phyloP scores from a whole-genome alignment of 2,329 filamentous ascomycete genomes.

The Periconia macrospinosa region DNA sequence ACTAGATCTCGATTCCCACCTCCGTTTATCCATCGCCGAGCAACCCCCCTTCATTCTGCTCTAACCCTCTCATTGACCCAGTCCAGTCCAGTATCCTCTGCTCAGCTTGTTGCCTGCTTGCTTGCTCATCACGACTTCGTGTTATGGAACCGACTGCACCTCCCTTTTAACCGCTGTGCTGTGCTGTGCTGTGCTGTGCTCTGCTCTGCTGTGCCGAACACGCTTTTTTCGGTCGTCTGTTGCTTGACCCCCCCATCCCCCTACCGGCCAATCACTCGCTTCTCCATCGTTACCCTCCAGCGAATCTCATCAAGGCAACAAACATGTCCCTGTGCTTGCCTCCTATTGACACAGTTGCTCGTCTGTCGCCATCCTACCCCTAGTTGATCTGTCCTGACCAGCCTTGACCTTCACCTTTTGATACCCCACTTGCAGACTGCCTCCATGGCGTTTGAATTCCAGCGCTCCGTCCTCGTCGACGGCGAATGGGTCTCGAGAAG shows the following conservation, averaged over 20 bases:
- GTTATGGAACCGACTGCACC: too few species aligned
- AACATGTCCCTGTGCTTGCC: background rate
- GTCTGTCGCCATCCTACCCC: background rate
- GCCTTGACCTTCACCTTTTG: background rate
- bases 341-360: background rate
- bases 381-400: background rate
- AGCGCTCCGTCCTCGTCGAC: constrained; percentile 28
- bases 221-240: too few species aligned
- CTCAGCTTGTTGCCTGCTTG: too few species aligned
- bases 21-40: too few species aligned
- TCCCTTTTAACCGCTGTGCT: too few species aligned
- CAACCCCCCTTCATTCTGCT: too few species aligned
- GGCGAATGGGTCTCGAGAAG: constrained; percentile 39
- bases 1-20: background rate
- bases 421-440: background rate
- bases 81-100: too few species aligned
- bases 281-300: background rate
- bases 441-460: constrained; percentile 33
- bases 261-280: background rate
- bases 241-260: too few species aligned
- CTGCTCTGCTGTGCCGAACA: too few species aligned
- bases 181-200: too few species aligned
- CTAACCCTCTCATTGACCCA: too few species aligned
- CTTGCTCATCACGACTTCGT: too few species aligned
- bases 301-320: background rate